Percentiles rank a stretch among this genome's conserved stretches.
These are phyloP conservation scores for Gossypium gossypioides DNA, from an alignment of 441 rosid species.

Conservation along the genomic window DNA sequence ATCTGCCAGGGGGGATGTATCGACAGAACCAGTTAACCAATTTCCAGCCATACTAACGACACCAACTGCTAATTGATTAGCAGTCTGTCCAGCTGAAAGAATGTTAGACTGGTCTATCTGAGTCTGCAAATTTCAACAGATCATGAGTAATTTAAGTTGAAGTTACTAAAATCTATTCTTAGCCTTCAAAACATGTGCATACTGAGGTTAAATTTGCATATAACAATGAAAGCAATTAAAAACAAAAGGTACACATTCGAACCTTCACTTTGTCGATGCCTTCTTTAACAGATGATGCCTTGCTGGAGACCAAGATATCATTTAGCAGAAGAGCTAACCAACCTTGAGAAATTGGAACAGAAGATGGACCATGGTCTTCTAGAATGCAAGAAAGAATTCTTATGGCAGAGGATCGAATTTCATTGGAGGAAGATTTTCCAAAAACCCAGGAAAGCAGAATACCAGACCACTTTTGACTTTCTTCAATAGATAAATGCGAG, in stretches of 20 bases:
- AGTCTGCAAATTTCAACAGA: slow-evolving; percentile 35
- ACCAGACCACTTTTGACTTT: slow-evolving; percentile 86
- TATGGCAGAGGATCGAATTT: slow-evolving; percentile 55
- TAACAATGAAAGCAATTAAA: not conserved
- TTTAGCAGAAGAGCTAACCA: slow-evolving; percentile 75
- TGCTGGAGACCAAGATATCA: slow-evolving; percentile 52
- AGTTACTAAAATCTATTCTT: slow-evolving; percentile 9
- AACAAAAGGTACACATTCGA: slow-evolving; percentile 12
- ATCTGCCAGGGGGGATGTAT: slow-evolving; percentile 59
- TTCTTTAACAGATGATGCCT: slow-evolving; percentile 45
- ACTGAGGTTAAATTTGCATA: slow-evolving; percentile 8
- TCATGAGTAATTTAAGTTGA: slow-evolving; percentile 5
- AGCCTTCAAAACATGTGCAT: not conserved
- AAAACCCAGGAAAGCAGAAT: slow-evolving; percentile 74
- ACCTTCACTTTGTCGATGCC: slow-evolving; percentile 64
- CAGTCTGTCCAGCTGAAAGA: slow-evolving; percentile 53
- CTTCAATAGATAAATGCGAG: slow-evolving; percentile 65
- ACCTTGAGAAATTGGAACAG: slow-evolving; percentile 83
- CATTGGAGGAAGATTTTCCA: slow-evolving; percentile 52
- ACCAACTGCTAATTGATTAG: slow-evolving; percentile 64
- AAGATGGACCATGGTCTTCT: slow-evolving; percentile 64
- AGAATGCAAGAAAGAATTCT: slow-evolving; percentile 72
- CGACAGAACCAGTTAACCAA: slow-evolving; percentile 49
- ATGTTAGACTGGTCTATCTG: slow-evolving; percentile 74
- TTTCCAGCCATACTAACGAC: slow-evolving; percentile 72